Conservation (phyloP, 345 rosid species). For the Syzygium aromaticum region DNA sequence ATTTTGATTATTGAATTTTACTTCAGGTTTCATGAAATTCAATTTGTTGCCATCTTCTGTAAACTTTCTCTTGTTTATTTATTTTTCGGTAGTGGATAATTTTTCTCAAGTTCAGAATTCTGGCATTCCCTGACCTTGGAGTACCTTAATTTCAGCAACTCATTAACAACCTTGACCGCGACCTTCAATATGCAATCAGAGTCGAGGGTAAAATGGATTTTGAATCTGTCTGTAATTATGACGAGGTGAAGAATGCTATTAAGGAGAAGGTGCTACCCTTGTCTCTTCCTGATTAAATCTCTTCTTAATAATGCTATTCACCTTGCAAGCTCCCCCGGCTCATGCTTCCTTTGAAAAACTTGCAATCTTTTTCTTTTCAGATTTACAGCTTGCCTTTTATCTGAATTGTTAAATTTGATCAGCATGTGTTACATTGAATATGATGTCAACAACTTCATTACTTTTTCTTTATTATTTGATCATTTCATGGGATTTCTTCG, state of each 20-base stretch:
- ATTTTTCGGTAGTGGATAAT: background rate
- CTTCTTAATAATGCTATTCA: background rate
- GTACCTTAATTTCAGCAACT: constrained; percentile 51
- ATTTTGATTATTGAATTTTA: background rate
- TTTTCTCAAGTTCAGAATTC: background rate
- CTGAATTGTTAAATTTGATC: background rate
- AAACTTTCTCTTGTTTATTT: background rate
- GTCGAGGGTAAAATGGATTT: constrained; percentile 92
- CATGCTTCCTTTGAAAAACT: background rate
- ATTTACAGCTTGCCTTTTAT: background rate
- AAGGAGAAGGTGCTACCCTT: constrained; percentile 49
- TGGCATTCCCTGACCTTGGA: constrained; percentile 14
- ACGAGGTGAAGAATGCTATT: constrained; percentile 77
- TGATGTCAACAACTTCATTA: background rate
- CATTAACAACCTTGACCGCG: constrained; percentile 81
- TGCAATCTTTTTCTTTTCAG: background rate
- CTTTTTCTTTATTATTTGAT: background rate
- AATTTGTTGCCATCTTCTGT: background rate
- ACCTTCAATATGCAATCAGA: constrained; percentile 85
- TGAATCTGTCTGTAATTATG: constrained; percentile 78
- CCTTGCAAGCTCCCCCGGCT: background rate
- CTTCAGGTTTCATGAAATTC: background rate
- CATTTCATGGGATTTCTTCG: background rate
- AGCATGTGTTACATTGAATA: background rate
- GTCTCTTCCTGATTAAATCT: constrained; percentile 1